phyloP scores from a whole-genome alignment of 2,329 filamentous ascomycete species.

The Plenodomus tracheiphilus region DNA sequence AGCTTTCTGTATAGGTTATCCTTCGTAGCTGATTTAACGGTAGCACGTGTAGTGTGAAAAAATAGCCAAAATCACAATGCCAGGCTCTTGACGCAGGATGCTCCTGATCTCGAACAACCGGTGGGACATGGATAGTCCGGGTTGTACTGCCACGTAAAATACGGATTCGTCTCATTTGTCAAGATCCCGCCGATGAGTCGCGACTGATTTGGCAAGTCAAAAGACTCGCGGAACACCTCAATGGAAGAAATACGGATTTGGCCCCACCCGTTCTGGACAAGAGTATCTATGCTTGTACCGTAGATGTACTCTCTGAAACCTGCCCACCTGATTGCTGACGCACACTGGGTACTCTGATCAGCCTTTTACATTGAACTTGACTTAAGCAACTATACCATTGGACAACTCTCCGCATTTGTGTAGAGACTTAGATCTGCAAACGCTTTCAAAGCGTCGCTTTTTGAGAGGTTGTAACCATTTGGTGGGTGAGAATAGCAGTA shows the following conservation, averaged over 20 bases:
- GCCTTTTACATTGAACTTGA: too few relatives aligned
- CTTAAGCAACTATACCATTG: constrained; percentile 43
- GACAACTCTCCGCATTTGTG: constrained; percentile 61
- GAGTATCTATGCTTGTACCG: constrained; percentile 54
- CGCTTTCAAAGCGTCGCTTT: too few relatives aligned
- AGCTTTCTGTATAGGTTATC: too few relatives aligned
- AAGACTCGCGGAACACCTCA: constrained; percentile 53
- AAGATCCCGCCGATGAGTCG: constrained; percentile 52
- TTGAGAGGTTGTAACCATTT: too few relatives aligned
- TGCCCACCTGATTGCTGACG: constrained; percentile 59
- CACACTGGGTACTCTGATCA: constrained; percentile 44
- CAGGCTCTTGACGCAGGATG: too few relatives aligned
- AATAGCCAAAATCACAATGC: too few relatives aligned
- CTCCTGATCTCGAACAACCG: constrained; percentile 37
- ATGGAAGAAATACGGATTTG: constrained; percentile 54
- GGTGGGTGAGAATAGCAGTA: constrained; percentile 49
- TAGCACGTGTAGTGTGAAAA: too few relatives aligned
- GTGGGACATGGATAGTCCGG: constrained; percentile 34
- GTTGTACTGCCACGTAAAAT: constrained; percentile 60
- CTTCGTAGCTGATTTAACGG: too few relatives aligned
- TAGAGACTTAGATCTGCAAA: constrained; percentile 52
- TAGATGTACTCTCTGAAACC: constrained; percentile 61
- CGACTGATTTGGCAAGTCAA: constrained; percentile 42
- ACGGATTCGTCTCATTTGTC: constrained; percentile 57
- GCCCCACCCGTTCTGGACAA: constrained; percentile 55